Evolutionary conservation across 345 rosid species (phyloP), one percentile per base, ranked within the genome.

Genomic region (Luvunga scandens): DNA sequence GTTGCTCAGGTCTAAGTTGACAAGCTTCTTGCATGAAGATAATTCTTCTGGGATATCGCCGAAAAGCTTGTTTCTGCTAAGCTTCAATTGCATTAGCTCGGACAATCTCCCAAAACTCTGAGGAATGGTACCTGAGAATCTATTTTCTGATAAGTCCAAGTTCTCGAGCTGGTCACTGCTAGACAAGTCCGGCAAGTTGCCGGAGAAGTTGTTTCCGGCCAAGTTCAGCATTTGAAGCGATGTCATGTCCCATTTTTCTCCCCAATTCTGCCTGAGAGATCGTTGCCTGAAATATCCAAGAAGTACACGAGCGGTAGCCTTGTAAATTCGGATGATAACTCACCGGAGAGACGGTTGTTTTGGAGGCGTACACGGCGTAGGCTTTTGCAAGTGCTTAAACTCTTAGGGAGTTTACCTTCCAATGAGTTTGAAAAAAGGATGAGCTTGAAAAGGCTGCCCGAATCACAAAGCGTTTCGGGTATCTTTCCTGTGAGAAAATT

Each of bases 401-500:
- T 80, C 33, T 27, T 66, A 0, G 98, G 98, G 72, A 95, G 88
- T 66, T 80, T 82, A 9, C 90, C 90, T 50, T 87, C 72, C 1
- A 95, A 84, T n/a, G 89, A 84, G 77, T 95, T 95, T 5, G 94
- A 89, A 83, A 95, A 95, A 39, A 95, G 93, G 79, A 95, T 92
- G 72, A 95, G 93, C 86, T 95, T 95, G 55, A 84, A 85, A 34
- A 95, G 95, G 45, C 78, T 69, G 45, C 93, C 91, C 3, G 98
- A 93, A 38, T 81, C 81, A 77, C 98, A 95, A 0, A 95, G 73
- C 2, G 85, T 81, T 24, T 87, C 83, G 1, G 98, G 98, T n/a
- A 95, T 78, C 53, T 76, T 81, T 39, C 97, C 98, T 0, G 90
- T 79, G 77, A 95, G 94, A 75, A 78, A 88, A 81, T 95, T 95